Conservation (phyloP, 129 eudicot species). For the Artemisia annua region DNA sequence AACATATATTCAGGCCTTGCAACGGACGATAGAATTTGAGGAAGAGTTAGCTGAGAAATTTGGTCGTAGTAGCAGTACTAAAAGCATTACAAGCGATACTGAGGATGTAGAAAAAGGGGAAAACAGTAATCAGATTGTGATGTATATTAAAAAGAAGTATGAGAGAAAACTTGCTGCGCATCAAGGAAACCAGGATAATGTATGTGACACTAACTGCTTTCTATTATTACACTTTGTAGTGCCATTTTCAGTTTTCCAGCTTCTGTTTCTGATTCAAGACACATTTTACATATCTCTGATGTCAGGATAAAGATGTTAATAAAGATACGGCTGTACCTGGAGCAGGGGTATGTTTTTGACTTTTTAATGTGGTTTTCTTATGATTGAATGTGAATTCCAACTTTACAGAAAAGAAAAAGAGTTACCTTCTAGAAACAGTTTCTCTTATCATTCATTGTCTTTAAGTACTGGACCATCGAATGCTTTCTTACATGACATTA, state of each 20-base stretch:
- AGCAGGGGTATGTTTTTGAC: constrained; percentile 70
- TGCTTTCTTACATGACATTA: no score
- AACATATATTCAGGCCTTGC: constrained; percentile 63
- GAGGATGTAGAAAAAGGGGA: constrained; percentile 59
- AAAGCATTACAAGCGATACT: constrained; percentile 47
- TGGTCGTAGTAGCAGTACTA: constrained; percentile 66
- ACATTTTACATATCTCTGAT: constrained; percentile 20
- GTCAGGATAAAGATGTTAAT: constrained; percentile 63
- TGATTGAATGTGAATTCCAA: constrained; percentile 20
- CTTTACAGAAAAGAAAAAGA: constrained; percentile 3
- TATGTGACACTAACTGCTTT: constrained; percentile 27
- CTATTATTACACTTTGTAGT: constrained; percentile 6
- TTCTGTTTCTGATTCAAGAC: constrained; percentile 10
- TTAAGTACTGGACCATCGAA: not conserved
- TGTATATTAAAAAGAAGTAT: constrained; percentile 84
- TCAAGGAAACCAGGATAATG: constrained; percentile 59
- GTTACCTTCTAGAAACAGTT: not conserved
- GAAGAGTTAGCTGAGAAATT: constrained; percentile 93
- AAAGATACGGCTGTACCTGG: constrained; percentile 77
- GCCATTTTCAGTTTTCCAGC: not conserved
- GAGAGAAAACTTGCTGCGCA: constrained; percentile 87
- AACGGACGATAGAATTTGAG: constrained; percentile 92
- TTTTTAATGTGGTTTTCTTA: constrained; percentile 1
- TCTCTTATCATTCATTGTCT: constrained; percentile 22
- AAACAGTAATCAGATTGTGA: constrained; percentile 49